Base-by-base conservation (phyloP, 257 asterid species). In the Agastache rugosa region DNA sequence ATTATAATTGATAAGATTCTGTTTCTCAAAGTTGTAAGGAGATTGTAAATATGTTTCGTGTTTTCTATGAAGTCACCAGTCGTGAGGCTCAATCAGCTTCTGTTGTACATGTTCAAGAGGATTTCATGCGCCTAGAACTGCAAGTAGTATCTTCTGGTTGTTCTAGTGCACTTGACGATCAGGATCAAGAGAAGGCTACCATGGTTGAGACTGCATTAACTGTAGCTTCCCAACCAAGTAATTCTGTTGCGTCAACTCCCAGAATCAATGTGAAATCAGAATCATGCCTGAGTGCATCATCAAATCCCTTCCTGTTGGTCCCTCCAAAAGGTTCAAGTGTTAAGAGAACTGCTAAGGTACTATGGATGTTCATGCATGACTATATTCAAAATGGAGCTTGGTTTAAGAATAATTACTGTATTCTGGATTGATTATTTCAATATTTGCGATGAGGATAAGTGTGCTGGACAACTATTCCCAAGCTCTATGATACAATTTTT, bases 301-400 rank as follows among this genome's bases (percentile, higher is more conserved):
- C 85, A 35, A 74, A 81, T 80, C 85, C 89, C 65, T 69, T 65
- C 72, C 29, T 73, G 41, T 65, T 76, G 75, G 69, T 74, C 53
- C 87, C 84, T 81, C 75, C 88, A 56, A 81, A 78, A 79, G 64
- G 59, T 82, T 76, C 87, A 60, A 84, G 73, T 75, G 75, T 69
- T 71, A 81, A 71, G 64, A 78, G 66, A 68, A 73, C 81, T 63
- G 58, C 87, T 34, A 87, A 85, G 93, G 96, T 89, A 86, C 35
- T 67, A 29, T 56, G 68, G 71, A 55, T 67, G 31, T 23, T 58
- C 39, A 0, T 44, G 29, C 9, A 27, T 54, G 61, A 35, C 45
- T 71, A 25, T 35, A 50, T 77, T 59, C 22, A 35, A 60, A 34
- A 27, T 69, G 53, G 75, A 65, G 54, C 55, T 47, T 23, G 47